These are phyloP conservation scores for Drechslerella coelobrocha DNA, from an alignment of 2,329 filamentous ascomycete species.

Conservation along the genomic window DNA sequence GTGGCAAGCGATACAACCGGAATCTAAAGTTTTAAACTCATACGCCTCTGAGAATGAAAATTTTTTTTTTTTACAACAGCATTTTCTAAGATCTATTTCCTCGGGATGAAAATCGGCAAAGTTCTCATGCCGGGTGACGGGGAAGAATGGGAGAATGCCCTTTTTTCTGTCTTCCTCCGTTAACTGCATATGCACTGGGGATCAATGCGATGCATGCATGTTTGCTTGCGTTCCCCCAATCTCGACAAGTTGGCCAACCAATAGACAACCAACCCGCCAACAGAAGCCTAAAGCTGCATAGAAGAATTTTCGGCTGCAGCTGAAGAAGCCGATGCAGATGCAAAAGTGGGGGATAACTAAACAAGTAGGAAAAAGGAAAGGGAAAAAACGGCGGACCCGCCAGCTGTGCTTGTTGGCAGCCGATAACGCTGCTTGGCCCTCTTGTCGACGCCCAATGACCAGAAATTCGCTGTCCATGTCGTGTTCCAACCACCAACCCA, in stretches of 20 bases:
- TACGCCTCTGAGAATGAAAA: background rate
- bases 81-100: background rate
- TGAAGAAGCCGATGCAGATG: conserved; percentile 16
- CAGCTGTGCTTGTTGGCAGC: background rate
- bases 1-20: background rate
- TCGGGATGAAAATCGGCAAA: conserved; percentile 1
- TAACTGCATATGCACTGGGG: conserved; percentile 14
- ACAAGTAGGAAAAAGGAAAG: background rate
- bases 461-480: background rate
- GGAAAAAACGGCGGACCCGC: background rate
- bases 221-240: conserved; percentile 36
- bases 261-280: conserved; percentile 7
- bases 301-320: conserved; percentile 44
- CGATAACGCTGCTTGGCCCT: background rate
- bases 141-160: background rate
- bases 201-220: conserved; percentile 41
- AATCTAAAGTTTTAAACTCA: background rate
- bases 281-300: conserved; percentile 22
- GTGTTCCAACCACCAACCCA: conserved; percentile 1
- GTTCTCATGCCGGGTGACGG: background rate
- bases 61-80: background rate
- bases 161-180: conserved; percentile 5
- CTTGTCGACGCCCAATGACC: background rate
- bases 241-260: conserved; percentile 2
- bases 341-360: background rate